These are phyloP conservation scores for Serpula lacrymans DNA, from an alignment of 768 basidiomycete genomes.

Conservation along the genomic window DNA sequence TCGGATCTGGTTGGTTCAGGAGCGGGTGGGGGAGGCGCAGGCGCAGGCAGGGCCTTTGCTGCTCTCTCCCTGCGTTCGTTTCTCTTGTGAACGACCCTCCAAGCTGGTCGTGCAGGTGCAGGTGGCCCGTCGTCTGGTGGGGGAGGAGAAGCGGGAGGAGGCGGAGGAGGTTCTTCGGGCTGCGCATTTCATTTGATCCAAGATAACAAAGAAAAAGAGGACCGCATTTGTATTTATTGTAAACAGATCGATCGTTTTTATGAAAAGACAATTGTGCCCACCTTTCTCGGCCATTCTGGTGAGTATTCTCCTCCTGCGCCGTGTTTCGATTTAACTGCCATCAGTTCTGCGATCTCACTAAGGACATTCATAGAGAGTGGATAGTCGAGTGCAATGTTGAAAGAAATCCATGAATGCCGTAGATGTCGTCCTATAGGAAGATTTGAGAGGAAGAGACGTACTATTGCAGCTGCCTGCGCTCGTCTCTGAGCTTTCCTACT, in stretches of 20 bases:
- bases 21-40: conserved; percentile 32
- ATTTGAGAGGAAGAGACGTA: conserved; percentile 26
- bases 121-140: conserved; percentile 44
- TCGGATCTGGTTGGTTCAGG: conserved; percentile 47
- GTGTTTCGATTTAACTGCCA: conserved; percentile 81
- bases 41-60: conserved; percentile 39
- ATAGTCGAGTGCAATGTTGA: no score
- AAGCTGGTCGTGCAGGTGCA: conserved; percentile 59
- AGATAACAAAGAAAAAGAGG: background rate
- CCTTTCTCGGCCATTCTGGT: conserved; percentile 69
- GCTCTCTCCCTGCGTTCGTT: conserved; percentile 51
- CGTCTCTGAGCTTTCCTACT: conserved; percentile 58
- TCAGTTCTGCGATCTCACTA: conserved; percentile 82
- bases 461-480: conserved; percentile 56
- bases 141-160: conserved; percentile 40
- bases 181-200: conserved; percentile 8
- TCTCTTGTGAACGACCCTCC: conserved; percentile 71
- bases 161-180: conserved; percentile 36
- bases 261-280: conserved; percentile 22
- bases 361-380: background rate
- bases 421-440: no score
- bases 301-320: conserved; percentile 76
- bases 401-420: no score
- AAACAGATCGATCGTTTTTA: conserved; percentile 4
- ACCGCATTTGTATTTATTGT: conserved; percentile 2